Evolutionary conservation across 495 filamentous ascomycete genomes (phyloP).

Genomic region (Xylaria intraflava): DNA sequence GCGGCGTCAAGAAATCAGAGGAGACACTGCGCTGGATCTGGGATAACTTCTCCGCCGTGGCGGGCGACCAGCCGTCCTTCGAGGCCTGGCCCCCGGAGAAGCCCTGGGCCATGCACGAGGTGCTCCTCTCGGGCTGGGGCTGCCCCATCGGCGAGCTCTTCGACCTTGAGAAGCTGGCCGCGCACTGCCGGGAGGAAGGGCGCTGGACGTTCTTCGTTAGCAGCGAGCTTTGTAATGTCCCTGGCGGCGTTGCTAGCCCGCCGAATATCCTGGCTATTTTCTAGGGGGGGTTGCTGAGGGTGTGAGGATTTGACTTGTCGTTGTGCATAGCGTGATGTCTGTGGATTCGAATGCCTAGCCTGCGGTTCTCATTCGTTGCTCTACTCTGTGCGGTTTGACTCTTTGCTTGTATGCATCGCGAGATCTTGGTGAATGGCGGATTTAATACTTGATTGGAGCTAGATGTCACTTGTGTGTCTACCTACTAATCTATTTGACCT

Average conservation of each 20-base stretch:
- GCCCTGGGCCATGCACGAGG: constrained; percentile 33
- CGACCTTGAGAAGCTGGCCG: constrained; percentile 38
- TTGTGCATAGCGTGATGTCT: too few relatives aligned
- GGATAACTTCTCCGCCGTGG: constrained; percentile 44
- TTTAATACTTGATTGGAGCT: too few relatives aligned
- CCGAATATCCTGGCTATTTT: constrained; percentile 42
- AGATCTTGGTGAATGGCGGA: too few relatives aligned
- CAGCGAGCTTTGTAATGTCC: constrained; percentile 43
- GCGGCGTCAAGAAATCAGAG: constrained; percentile 46
- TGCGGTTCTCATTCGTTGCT: too few relatives aligned
- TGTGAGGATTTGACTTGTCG: too few relatives aligned
- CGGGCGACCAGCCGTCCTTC: constrained; percentile 47
- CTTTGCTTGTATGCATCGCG: too few relatives aligned
- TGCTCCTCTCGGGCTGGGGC: constrained; percentile 43
- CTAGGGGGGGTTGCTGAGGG: constrained; percentile 4
- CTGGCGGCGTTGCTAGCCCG: constrained; percentile 44
- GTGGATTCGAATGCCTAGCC: too few relatives aligned
- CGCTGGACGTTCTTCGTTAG: constrained; percentile 43
- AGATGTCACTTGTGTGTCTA: too few relatives aligned
- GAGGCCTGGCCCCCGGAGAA: constrained; percentile 34
- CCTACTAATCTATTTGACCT: too few relatives aligned
- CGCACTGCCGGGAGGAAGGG: constrained; percentile 21
- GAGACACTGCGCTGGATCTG: constrained; percentile 37
- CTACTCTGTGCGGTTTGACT: too few relatives aligned
- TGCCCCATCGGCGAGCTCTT: constrained; percentile 47